phyloP scores from a whole-genome alignment of 2,329 filamentous ascomycete genomes.

The Sarocladium brachiariae region DNA sequence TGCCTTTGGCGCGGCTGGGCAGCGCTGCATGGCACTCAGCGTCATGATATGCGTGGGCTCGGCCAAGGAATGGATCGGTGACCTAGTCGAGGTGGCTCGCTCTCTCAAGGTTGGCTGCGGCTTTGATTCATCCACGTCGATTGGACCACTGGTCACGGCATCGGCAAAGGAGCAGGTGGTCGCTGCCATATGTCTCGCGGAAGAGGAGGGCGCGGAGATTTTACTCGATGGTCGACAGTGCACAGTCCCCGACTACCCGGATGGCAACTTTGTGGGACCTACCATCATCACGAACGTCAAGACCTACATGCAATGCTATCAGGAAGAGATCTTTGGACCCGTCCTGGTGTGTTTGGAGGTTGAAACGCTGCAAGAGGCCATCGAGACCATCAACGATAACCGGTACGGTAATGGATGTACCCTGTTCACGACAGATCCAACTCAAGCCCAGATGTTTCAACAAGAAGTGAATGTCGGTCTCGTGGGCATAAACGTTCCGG shows the following conservation, averaged over 20 bases:
- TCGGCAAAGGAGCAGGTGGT: constrained; percentile 16
- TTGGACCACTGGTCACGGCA: constrained; percentile 18
- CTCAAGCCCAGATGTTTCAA: constrained; percentile 16
- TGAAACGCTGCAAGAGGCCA: constrained; percentile 18
- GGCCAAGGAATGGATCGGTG: constrained; percentile 58
- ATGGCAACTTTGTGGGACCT: constrained; percentile 19
- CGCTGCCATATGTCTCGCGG: constrained; percentile 16
- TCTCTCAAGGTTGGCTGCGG: constrained; percentile 29
- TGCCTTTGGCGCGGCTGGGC: constrained; percentile 61
- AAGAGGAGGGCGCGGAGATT: constrained; percentile 17
- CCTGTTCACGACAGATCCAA: constrained; percentile 16
- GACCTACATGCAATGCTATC: constrained; percentile 47
- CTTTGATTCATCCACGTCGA: constrained; percentile 13
- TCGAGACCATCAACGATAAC: constrained; percentile 24
- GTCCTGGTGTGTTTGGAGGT: constrained; percentile 18
- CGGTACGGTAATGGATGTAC: constrained; percentile 19
- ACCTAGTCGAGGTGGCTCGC: constrained; percentile 56
- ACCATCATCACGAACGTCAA: constrained; percentile 73
- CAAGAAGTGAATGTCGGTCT: constrained; percentile 18
- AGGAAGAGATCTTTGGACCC: constrained; percentile 24
- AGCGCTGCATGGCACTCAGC: constrained; percentile 62
- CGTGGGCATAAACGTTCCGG: constrained; percentile 20
- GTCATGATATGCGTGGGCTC: constrained; percentile 59
- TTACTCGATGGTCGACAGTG: constrained; percentile 18
- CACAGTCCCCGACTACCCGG: constrained; percentile 15